Evolutionary conservation across 2,329 filamentous ascomycete genomes (phyloP).

Genomic region (Trichoderma semiorbis): DNA sequence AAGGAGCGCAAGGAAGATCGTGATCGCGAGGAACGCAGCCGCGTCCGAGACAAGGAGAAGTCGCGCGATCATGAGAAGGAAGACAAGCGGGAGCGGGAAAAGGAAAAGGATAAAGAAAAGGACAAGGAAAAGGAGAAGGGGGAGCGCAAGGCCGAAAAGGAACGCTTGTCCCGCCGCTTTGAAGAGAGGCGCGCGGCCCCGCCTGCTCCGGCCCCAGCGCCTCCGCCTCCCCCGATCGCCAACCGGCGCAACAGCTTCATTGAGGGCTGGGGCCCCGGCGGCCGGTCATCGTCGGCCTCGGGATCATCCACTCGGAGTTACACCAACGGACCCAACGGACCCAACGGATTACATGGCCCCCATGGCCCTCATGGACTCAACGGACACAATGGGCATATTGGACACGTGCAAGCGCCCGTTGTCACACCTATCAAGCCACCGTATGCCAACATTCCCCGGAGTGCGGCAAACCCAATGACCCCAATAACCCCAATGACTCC

Average conservation of each 20-base stretch:
- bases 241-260: constrained; percentile 35
- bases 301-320: constrained; percentile 27
- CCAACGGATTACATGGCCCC: constrained; percentile 4
- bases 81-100: constrained; percentile 30
- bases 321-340: constrained; percentile 24
- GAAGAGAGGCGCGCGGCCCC: constrained; percentile 31
- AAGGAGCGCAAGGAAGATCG: constrained; percentile 23
- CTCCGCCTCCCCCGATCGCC: constrained; percentile 19
- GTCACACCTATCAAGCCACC: constrained; percentile 24
- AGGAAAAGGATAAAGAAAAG: constrained; percentile 19
- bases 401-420: constrained; percentile 26
- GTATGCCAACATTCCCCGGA: constrained; percentile 32
- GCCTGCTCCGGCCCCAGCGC: background rate
- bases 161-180: constrained; percentile 38
- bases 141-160: constrained; percentile 33
- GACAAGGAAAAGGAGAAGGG: constrained; percentile 30
- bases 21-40: constrained; percentile 25
- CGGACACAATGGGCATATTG: constrained; percentile 26
- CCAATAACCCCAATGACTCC: constrained; percentile 15
- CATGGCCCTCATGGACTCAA: constrained; percentile 23
- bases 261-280: constrained; percentile 33
- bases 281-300: constrained; percentile 29
- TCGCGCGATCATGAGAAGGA: constrained; percentile 17
- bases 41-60: constrained; percentile 14
- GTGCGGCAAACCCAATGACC: constrained; percentile 16